Base-by-base conservation (phyloP, 306 rosid species). In the Vicia villosa region DNA sequence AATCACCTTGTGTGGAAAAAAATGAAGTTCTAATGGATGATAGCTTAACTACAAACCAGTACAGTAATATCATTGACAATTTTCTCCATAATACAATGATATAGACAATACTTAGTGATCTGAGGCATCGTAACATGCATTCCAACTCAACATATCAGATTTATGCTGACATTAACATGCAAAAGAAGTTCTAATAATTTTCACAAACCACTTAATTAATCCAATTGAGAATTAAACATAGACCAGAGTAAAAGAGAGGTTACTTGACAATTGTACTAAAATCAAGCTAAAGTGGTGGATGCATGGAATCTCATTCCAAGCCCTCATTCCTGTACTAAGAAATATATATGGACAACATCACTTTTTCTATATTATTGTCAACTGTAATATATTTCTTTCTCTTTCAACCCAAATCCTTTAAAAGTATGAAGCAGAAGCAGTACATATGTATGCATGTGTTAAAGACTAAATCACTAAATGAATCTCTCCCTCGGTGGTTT, bases 261-360 rank as follows among this genome's bases (percentile, higher is more conserved):
- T 38, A 62, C 36, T 56, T 4, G 19, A 57, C 60, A 74, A 16
- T 14, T 51, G 54, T 55, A 66, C 43, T 57, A 47, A 57, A 32
- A 34, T 42, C 46, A 61, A 49, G 19, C 66, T 79, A 52, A 62
- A 62, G 52, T 41, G 41, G 55, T 34, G 10, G 37, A 68, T 45
- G 66, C 51, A 67, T 21, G 32, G 45, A 59, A 52, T 51, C 45
- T 68, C 49, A 34, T 49, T 62, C 15, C 15, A 51, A 21, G 55
- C 55, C 26, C 13, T 58, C 41, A 64, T 63, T 51, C 15, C 3
- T 24, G 15, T 17, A 30, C 61, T 22, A 5, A 5, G 11, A 24
- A 34, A 22, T 11, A 55, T 12, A 55, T 55, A 12, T 22, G 17
- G 10, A 22, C 17, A 41, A 42, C 47, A 55, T 45, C 47, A 24